Conservation (phyloP, 2,329 filamentous ascomycete genomes). For the Neopestalotiopsis sp. region DNA sequence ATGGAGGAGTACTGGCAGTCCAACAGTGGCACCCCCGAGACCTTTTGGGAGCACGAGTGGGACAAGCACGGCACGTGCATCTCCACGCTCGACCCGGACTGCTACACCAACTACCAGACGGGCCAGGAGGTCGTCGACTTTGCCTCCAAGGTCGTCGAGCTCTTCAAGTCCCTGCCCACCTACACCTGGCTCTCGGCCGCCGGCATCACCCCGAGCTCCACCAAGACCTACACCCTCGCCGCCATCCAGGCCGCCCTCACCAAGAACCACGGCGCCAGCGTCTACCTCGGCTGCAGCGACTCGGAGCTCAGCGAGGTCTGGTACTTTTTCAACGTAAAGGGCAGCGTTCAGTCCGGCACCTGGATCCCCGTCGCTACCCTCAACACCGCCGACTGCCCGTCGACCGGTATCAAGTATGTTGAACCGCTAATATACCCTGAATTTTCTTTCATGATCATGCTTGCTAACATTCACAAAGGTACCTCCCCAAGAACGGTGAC, state of each 20-base stretch:
- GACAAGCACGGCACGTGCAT: slow-evolving; percentile 77
- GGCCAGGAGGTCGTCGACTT: slow-evolving; percentile 72
- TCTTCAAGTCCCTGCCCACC: slow-evolving; percentile 71
- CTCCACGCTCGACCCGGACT: slow-evolving; percentile 65
- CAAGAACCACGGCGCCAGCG: slow-evolving; percentile 54
- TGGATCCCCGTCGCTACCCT: slow-evolving; percentile 42
- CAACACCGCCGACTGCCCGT: slow-evolving; percentile 17
- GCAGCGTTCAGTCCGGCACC: slow-evolving; percentile 62
- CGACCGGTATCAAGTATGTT: slow-evolving; percentile 22
- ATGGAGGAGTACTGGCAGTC: slow-evolving; percentile 78
- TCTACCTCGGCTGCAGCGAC: slow-evolving; percentile 61
- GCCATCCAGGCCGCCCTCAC: slow-evolving; percentile 65
- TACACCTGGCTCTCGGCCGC: slow-evolving; percentile 66
- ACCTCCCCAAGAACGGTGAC: slow-evolving; percentile 29
- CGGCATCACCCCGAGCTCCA: slow-evolving; percentile 60
- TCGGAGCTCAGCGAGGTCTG: slow-evolving; percentile 55
- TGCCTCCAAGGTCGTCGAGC: slow-evolving; percentile 67
- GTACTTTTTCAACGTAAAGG: slow-evolving; percentile 67
- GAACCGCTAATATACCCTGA: neutral
- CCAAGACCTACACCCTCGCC: slow-evolving; percentile 61
- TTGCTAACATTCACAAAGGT: slow-evolving; percentile 8
- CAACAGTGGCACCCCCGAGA: slow-evolving; percentile 65
- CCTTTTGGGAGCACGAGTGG: slow-evolving; percentile 78
- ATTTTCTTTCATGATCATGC: neutral
- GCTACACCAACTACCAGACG: slow-evolving; percentile 65